Percentiles rank a stretch among this genome's conserved stretches.
Evolutionary conservation across 1,284 basidiomycete species (phyloP).

Genomic region (Papiliotrema terrestris): DNA sequence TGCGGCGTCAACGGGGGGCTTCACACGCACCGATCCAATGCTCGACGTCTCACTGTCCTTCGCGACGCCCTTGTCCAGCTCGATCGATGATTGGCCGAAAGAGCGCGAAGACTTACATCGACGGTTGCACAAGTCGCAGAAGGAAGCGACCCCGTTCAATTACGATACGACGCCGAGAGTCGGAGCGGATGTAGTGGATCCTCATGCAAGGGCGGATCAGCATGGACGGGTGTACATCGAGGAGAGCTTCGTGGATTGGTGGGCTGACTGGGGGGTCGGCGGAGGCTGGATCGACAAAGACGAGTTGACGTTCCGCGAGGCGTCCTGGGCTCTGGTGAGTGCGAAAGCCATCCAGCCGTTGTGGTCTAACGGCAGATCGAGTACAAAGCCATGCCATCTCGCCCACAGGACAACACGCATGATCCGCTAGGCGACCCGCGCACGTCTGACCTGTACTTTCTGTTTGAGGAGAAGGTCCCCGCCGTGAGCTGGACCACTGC

Average conservation of each 20-base stretch:
- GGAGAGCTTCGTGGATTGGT: constrained; percentile 80
- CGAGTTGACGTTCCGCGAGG: constrained; percentile 73
- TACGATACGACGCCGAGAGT: constrained; percentile 80
- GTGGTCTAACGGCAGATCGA: constrained; percentile 62
- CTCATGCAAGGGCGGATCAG: constrained; percentile 44
- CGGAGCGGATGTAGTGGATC: constrained; percentile 14
- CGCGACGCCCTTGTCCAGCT: constrained; percentile 62
- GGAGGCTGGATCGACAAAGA: constrained; percentile 72
- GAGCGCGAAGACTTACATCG: constrained; percentile 67
- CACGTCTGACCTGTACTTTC: constrained; percentile 59
- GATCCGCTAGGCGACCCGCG: constrained; percentile 54
- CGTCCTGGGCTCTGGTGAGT: constrained; percentile 85
- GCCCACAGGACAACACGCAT: constrained; percentile 16
- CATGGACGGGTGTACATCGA: constrained; percentile 68
- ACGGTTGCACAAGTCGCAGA: constrained; percentile 78
- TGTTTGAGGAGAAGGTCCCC: constrained; percentile 86
- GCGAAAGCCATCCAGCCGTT: too few species aligned
- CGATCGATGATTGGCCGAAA: constrained; percentile 66
- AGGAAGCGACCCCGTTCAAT: constrained; percentile 70
- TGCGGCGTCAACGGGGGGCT: constrained; percentile 62
- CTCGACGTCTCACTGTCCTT: constrained; percentile 77
- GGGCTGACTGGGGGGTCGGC: constrained; percentile 77
- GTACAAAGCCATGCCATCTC: constrained; percentile 59
- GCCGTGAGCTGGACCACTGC: constrained; percentile 15
- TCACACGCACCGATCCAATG: constrained; percentile 68